These are phyloP conservation scores for Rhytidiadelphus loreus DNA, from an alignment of 225 moss, liverwort and hornwort genomes.

Conservation along the genomic window DNA sequence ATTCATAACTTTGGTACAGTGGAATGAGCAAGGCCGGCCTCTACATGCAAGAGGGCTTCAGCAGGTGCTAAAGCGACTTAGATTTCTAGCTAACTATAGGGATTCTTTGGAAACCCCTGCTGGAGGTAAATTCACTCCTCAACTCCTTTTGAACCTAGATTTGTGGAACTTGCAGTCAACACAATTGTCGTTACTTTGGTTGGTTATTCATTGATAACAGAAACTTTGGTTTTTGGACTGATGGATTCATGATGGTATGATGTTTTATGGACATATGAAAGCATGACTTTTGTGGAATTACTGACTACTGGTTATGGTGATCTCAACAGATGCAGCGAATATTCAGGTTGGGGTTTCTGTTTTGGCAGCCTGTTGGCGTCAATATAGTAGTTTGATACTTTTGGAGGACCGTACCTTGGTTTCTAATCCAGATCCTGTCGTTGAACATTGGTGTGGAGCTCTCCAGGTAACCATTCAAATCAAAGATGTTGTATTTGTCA, in stretches of 20 bases:
- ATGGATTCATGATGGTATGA: not conserved
- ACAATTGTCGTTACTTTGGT: not conserved
- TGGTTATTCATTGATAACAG: not conserved
- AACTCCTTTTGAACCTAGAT: not conserved
- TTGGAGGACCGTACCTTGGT: slow-evolving; percentile 59
- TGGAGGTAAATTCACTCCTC: slow-evolving; percentile 31
- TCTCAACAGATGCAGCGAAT: slow-evolving; percentile 25
- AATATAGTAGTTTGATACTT: slow-evolving; percentile 63
- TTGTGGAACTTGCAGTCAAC: not conserved
- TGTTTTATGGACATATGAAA: not conserved
- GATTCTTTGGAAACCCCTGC: slow-evolving; percentile 44
- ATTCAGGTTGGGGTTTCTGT: slow-evolving; percentile 66
- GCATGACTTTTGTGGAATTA: not conserved
- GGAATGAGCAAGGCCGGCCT: slow-evolving; percentile 67
- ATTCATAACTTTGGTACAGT: slow-evolving; percentile 29
- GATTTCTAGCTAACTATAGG: slow-evolving; percentile 57
- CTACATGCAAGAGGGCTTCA: slow-evolving; percentile 84
- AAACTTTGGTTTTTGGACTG: not conserved
- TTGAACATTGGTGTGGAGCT: slow-evolving; percentile 87
- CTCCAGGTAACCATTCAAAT: slow-evolving; percentile 49
- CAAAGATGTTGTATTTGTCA: not conserved
- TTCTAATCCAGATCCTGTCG: slow-evolving; percentile 50
- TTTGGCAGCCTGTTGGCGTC: slow-evolving; percentile 86
- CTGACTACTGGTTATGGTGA: not conserved
- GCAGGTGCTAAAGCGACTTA: slow-evolving; percentile 63